Evolutionary conservation across 192 early-diverging fungal species (phyloP).

Genomic region (Radiomyces spectabilis): DNA sequence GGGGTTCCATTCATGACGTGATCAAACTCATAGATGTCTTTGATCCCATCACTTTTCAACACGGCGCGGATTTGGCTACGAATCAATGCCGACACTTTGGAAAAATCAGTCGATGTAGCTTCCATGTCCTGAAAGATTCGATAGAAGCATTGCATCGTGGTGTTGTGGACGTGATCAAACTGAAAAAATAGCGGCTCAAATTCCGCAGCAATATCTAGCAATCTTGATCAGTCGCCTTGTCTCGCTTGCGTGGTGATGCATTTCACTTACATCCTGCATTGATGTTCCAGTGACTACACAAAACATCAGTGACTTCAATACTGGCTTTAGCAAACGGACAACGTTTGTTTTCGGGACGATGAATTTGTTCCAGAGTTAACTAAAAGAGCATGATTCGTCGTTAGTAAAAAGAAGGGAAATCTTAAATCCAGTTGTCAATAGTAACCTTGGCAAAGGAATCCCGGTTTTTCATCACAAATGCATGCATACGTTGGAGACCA

Average conservation of each 20-base stretch:
- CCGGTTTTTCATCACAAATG: constrained; percentile 37
- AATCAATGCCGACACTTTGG: constrained; percentile 48
- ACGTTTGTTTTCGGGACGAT: constrained; percentile 30
- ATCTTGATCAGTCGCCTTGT: background rate
- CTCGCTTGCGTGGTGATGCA: background rate
- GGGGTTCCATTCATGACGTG: constrained; percentile 53
- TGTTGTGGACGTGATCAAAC: constrained; percentile 50
- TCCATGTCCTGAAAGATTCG: constrained; percentile 62
- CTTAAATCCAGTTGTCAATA: background rate
- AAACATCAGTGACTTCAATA: constrained; percentile 57
- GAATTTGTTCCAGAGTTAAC: constrained; percentile 37
- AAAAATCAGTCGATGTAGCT: constrained; percentile 39
- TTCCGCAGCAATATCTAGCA: constrained; percentile 30
- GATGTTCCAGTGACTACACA: constrained; percentile 65
- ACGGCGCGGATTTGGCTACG: constrained; percentile 53
- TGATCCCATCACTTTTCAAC: constrained; percentile 18
- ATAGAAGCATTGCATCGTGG: constrained; percentile 46
- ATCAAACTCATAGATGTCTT: constrained; percentile 43
- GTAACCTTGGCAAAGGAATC: constrained; percentile 38
- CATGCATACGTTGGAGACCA: constrained; percentile 55
- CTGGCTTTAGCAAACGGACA: constrained; percentile 57
- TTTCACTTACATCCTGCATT: constrained; percentile 49
- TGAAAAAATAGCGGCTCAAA: constrained; percentile 58
- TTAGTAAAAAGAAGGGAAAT: background rate
- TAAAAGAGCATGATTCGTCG: constrained; percentile 1